Base-by-base conservation (phyloP, 805 yeast species). In the Wickerhamiella azymoides region DNA sequence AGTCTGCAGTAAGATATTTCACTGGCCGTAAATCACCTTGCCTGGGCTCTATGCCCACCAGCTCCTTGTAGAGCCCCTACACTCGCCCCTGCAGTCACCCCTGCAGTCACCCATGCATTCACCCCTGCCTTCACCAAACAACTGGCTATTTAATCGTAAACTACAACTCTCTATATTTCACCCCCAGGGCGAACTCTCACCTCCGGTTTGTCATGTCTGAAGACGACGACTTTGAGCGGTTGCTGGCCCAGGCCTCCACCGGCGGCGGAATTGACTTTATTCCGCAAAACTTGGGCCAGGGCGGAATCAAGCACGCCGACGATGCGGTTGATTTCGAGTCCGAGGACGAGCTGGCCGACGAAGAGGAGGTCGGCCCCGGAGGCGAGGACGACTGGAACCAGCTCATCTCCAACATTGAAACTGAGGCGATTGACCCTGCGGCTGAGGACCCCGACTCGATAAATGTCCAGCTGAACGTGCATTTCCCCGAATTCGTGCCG, bases 281-380 rank as follows among this genome's bases (percentile, higher is more conserved):
- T 38, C 62, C 65, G 2, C 48, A 52, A 6, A 64, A 61, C 43
- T 50, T 63, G 16, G 57, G 58, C 18, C 32, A 26, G 14, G 79
- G 74, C 16, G 65, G 73, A 62, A 66, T 83, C 2, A 71, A 72
- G 46, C 97, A 88, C 62, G 88, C 92, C 1, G 95, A 76, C 6
- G 89, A 88, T 61, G 98, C 98, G 9, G 68, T 86, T 27, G 97
- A 89, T 62, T 89, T 83, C 59, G 96, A 84, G 57, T 95, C 84
- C 59, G 93, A 84, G 56, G 96, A 88, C 53, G 96, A 88, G 61
- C 67, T 88, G 41, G 96, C 96, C 0, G 96, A 88, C 5, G 96
- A 88, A 39, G 94, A 84, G 47, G 69, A 63, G 5, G 60, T 52
- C 19, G 46, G 39, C 11, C 46, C 39, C 6, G 33, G 33, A 5